A percentile compares a stretch with the other conserved stretches of the same genome.
These are phyloP conservation scores for Aspergillus amoenus DNA, from an alignment of 2,329 filamentous ascomycete species.

Conservation along the genomic window DNA sequence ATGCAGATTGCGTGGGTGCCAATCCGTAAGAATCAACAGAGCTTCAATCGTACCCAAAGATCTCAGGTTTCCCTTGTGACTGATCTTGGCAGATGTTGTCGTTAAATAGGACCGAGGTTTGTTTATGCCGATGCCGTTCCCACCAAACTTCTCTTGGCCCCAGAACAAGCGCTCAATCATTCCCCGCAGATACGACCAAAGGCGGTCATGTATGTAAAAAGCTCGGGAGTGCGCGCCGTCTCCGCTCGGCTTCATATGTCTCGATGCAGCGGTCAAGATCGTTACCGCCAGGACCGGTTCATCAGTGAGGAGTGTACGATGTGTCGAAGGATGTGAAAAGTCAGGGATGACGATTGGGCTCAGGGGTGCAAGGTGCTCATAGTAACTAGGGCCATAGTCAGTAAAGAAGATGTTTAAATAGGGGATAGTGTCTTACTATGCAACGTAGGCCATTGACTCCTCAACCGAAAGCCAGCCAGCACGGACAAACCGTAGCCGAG, in stretches of 20 bases:
- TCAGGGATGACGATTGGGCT: constrained; percentile 93
- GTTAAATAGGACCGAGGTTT: constrained; percentile 68
- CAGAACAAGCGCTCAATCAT: constrained; percentile 96
- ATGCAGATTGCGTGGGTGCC: constrained; percentile 92
- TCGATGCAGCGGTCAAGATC: constrained; percentile 83
- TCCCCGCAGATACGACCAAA: constrained; percentile 90
- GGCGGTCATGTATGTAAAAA: constrained; percentile 88
- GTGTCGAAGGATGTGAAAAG: constrained; percentile 77
- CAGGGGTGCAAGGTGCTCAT: constrained; percentile 83
- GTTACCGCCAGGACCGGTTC: constrained; percentile 93
- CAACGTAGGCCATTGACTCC: constrained; percentile 90
- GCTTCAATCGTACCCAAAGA: constrained; percentile 94
- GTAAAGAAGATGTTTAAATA: constrained; percentile 9
- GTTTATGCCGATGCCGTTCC: constrained; percentile 59
- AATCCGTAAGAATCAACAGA: constrained; percentile 89
- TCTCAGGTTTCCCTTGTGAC: constrained; percentile 72
- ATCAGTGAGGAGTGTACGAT: constrained; percentile 76
- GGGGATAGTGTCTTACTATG: constrained; percentile 63
- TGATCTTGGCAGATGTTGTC: constrained; percentile 51
- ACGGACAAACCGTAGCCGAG: constrained; percentile 87
- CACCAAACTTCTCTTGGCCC: constrained; percentile 94
- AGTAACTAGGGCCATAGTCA: constrained; percentile 62
- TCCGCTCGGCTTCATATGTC: constrained; percentile 77
- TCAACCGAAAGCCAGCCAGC: constrained; percentile 94
- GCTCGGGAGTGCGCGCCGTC: constrained; percentile 80